Conservation (phyloP, 1,139 yeast species). For the Wickerhamomyces sp. region DNA sequence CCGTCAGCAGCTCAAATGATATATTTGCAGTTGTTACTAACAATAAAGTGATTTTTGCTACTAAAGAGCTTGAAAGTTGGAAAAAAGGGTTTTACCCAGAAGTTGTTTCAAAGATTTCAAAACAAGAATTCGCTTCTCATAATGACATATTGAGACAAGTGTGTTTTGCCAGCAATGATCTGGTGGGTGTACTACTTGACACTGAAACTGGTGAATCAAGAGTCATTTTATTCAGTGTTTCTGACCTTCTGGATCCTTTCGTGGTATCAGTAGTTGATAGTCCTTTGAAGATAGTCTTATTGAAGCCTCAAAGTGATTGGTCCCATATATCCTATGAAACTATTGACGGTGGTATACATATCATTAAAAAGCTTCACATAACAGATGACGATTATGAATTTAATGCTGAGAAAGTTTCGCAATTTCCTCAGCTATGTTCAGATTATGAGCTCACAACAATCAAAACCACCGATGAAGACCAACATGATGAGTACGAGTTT, state of each 20-base stretch:
- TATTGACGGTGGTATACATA: slow-evolving; percentile 56
- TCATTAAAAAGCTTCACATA: slow-evolving; percentile 27
- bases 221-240: slow-evolving; percentile 45
- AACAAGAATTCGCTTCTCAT: slow-evolving; percentile 35
- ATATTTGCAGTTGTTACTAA: slow-evolving; percentile 55
- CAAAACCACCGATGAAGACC: slow-evolving; percentile 18
- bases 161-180: slow-evolving; percentile 47
- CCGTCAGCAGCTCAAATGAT: slow-evolving; percentile 60
- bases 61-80: slow-evolving; percentile 33
- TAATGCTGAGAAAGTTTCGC: slow-evolving; percentile 32
- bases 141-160: slow-evolving; percentile 58
- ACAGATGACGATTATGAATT: slow-evolving; percentile 28
- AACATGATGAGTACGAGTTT: slow-evolving; percentile 27
- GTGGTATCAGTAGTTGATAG: slow-evolving; percentile 40
- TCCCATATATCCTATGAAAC: slow-evolving; percentile 52
- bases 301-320: slow-evolving; percentile 55
- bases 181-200: slow-evolving; percentile 33
- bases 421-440: slow-evolving; percentile 68
- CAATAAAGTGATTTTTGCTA: slow-evolving; percentile 36
- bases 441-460: slow-evolving; percentile 50
- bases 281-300: slow-evolving; percentile 46
- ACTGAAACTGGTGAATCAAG: slow-evolving; percentile 34
- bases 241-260: slow-evolving; percentile 37
- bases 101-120: slow-evolving; percentile 33
- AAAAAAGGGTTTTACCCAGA: slow-evolving; percentile 45